Evolutionary conservation across 2,329 filamentous ascomycete species (phyloP).

Genomic region (Alternaria brassicicola): DNA sequence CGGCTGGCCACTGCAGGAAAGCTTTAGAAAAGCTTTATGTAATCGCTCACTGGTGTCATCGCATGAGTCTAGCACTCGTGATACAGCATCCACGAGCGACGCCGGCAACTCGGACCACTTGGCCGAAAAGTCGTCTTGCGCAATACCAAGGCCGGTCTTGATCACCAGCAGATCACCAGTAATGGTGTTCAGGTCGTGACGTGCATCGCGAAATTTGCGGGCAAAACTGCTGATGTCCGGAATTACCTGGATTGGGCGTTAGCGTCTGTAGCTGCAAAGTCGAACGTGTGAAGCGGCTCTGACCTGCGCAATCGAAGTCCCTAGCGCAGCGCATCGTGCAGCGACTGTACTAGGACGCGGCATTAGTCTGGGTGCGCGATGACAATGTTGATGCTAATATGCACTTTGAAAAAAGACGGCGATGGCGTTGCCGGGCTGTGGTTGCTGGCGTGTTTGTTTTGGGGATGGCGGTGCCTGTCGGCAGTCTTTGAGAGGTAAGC

Average conservation of each 20-base stretch:
- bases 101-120: constrained; percentile 24
- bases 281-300: constrained; percentile 10
- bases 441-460: constrained; percentile 1
- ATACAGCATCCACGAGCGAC: constrained; percentile 33
- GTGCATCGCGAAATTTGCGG: constrained; percentile 39
- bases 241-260: constrained; percentile 31
- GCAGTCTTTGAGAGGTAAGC: not conserved
- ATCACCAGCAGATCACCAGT: constrained; percentile 42
- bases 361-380: constrained; percentile 24
- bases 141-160: constrained; percentile 39
- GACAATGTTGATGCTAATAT: not conserved
- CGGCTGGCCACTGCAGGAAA: constrained; percentile 31
- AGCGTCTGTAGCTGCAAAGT: constrained; percentile 14
- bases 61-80: constrained; percentile 40
- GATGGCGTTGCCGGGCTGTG: not conserved
- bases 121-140: constrained; percentile 41
- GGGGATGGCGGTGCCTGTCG: not conserved
- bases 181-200: constrained; percentile 42
- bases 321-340: constrained; percentile 43
- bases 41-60: constrained; percentile 33
- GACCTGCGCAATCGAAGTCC: constrained; percentile 40
- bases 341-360: constrained; percentile 36
- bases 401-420: constrained; percentile 5
- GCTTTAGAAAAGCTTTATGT: constrained; percentile 38
- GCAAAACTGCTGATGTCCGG: constrained; percentile 39